Evolutionary conservation across 257 asterid genomes (phyloP).

Genomic region (Rubia yunnanensis): DNA sequence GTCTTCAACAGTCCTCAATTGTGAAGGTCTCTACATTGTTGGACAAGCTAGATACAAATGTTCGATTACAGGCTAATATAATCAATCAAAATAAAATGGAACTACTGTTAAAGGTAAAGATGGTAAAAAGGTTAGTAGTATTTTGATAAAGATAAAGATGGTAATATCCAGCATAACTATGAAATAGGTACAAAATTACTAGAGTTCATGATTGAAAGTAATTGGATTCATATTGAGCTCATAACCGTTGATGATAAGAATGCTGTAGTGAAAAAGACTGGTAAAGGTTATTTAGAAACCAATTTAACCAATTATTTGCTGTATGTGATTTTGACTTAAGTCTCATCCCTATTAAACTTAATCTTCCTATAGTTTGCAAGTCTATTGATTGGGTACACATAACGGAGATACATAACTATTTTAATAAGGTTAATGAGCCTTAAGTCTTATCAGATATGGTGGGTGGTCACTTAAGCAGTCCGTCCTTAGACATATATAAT

Average conservation of each 20-base stretch:
- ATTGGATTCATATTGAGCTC: background rate
- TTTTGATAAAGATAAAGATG: background rate
- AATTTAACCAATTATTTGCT: constrained; percentile 2
- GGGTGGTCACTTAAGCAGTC: no score
- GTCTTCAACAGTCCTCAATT: constrained; percentile 8
- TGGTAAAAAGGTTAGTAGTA: background rate
- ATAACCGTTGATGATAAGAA: background rate
- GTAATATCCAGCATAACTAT: background rate
- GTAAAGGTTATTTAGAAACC: constrained; percentile 3
- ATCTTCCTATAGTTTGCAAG: constrained; percentile 14
- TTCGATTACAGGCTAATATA: background rate
- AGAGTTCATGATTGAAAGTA: constrained; percentile 11
- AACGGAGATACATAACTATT: background rate
- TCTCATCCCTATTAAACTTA: constrained; percentile 9
- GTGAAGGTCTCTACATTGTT: constrained; percentile 13
- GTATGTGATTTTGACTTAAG: constrained; percentile 13
- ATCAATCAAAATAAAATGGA: background rate
- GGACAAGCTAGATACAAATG: constrained; percentile 9
- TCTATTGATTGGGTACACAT: background rate
- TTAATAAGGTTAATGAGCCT: no score
- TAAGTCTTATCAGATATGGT: no score
- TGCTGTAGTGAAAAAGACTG: constrained; percentile 11
- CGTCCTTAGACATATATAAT: no score
- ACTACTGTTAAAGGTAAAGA: background rate
- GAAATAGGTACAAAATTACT: background rate